phyloP scores from a whole-genome alignment of 1,284 basidiomycete genomes.

The Irpex sp. region DNA sequence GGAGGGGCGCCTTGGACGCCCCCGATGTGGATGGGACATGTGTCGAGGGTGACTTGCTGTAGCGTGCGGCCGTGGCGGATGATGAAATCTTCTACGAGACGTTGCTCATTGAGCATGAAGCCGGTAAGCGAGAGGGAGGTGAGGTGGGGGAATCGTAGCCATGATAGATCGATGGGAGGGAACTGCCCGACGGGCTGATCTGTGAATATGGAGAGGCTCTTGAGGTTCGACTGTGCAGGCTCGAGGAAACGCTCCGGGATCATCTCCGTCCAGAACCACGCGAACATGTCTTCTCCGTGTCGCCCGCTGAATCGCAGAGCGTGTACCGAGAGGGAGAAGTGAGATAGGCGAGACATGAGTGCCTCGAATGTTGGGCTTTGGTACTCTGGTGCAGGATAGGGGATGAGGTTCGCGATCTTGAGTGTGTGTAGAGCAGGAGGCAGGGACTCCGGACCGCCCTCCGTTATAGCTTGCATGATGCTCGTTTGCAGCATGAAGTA shows the following conservation, averaged over 20 bases:
- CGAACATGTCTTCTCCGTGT: constrained; percentile 16
- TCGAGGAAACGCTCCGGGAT: constrained; percentile 17
- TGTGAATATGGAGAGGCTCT: constrained; percentile 18
- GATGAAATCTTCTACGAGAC: constrained; percentile 20
- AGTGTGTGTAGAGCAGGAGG: constrained; percentile 11
- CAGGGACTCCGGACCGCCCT: background rate
- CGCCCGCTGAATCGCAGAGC: constrained; percentile 10
- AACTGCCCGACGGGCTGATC: constrained; percentile 18
- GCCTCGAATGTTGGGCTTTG: constrained; percentile 9
- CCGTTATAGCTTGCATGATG: constrained; percentile 9
- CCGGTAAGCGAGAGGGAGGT: constrained; percentile 14
- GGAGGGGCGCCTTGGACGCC: constrained; percentile 3
- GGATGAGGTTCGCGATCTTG: constrained; percentile 13
- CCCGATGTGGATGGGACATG: constrained; percentile 17
- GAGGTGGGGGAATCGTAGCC: constrained; percentile 17
- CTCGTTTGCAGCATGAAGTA: constrained; percentile 13
- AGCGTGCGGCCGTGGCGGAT: constrained; percentile 15
- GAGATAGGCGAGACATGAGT: constrained; percentile 12
- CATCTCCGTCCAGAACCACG: constrained; percentile 17
- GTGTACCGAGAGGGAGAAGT: constrained; percentile 14
- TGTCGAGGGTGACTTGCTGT: constrained; percentile 16
- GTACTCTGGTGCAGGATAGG: constrained; percentile 12
- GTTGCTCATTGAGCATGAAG: constrained; percentile 14
- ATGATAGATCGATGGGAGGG: constrained; percentile 16
- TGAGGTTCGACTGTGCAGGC: constrained; percentile 15